phyloP scores from a whole-genome alignment of 2,329 filamentous ascomycete genomes.

The Pestalotiopsis sp. region DNA sequence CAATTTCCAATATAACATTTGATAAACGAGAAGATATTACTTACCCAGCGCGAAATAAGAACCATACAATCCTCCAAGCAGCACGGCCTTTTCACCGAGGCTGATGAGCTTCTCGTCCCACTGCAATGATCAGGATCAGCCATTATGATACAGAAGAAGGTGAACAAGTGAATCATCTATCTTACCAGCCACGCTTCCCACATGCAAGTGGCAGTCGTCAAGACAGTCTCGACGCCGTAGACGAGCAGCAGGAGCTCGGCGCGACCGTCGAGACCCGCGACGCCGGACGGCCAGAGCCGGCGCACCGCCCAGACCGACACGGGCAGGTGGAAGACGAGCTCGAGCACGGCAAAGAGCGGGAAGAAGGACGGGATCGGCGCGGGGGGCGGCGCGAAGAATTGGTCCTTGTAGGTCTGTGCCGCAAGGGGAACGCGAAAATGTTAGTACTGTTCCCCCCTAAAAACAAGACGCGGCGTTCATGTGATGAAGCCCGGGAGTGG shows the following conservation, averaged over 20 bases:
- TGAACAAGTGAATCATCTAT: not conserved
- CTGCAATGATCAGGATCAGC: not conserved
- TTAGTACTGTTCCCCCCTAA: not conserved
- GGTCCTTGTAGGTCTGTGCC: slow-evolving; percentile 54
- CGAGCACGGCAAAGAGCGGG: slow-evolving; percentile 51
- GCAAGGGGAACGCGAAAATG: not conserved
- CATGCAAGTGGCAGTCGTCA: slow-evolving; percentile 56
- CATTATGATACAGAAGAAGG: not conserved
- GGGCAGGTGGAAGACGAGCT: slow-evolving; percentile 54
- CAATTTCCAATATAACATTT: not conserved
- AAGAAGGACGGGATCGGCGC: slow-evolving; percentile 50
- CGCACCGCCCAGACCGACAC: slow-evolving; percentile 50
- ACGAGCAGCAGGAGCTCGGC: slow-evolving; percentile 54
- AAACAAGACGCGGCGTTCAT: not conserved
- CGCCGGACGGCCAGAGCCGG: slow-evolving; percentile 32
- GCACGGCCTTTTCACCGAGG: slow-evolving; percentile 44
- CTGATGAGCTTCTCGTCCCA: slow-evolving; percentile 52
- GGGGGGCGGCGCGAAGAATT: slow-evolving; percentile 47
- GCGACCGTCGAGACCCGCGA: slow-evolving; percentile 35
- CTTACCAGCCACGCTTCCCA: slow-evolving; percentile 44
- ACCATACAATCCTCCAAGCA: slow-evolving; percentile 53
- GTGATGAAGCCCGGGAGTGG: not conserved
- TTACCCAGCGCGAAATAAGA: slow-evolving; percentile 58
- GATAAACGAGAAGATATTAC: slow-evolving; percentile 29
- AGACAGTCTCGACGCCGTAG: slow-evolving; percentile 53